A percentile compares a stretch with the other conserved stretches of the same genome.
phyloP scores from a whole-genome alignment of 129 eudicot genomes.

The Helianthus annuus region HanXRQr2.0-SUNRISE NC_035435.2:133532880-133533379 shows the following conservation, averaged over 20 bases:
- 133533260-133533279: not conserved
- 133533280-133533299: not conserved
- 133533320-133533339: not conserved
- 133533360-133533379: no score
- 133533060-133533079: not conserved
- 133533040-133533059: not conserved
- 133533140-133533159: not conserved
- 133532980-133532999: no score
- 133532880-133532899: slow-evolving; percentile 19
- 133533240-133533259: not conserved
- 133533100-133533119: not conserved
- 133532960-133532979: no score
- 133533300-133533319: not conserved
- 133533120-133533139: not conserved
- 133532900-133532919: not conserved
- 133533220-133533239: not conserved
- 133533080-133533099: not conserved
- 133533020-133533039: not conserved
- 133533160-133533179: no score
- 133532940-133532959: not conserved
- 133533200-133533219: not conserved
- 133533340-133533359: no score
- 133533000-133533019: not conserved
- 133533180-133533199: no score
- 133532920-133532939: not conserved